Evolutionary conservation across 2,329 filamentous ascomycete genomes (phyloP).

Genomic region (Calcarisporium arbuscula): DNA sequence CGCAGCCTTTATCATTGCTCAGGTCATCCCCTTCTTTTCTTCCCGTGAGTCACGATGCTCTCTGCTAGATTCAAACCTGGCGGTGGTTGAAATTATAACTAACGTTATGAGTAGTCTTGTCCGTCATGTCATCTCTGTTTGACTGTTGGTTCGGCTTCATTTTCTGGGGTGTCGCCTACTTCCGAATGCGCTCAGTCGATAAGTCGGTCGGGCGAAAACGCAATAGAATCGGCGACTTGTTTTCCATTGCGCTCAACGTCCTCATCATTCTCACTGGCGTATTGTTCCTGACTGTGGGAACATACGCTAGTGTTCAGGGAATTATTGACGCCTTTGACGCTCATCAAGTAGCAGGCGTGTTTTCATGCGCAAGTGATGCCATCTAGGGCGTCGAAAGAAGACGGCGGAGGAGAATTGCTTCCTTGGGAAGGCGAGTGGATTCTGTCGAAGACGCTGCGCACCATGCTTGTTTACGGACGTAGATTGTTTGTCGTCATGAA

Average conservation of each 20-base stretch:
- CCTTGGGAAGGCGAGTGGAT: too few species aligned
- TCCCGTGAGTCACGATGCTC: slow-evolving; percentile 61
- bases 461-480: too few species aligned
- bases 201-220: slow-evolving; percentile 44
- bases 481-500: too few species aligned
- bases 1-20: slow-evolving; percentile 85
- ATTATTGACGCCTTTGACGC: slow-evolving; percentile 67
- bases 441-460: not conserved
- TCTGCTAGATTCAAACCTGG: too few species aligned
- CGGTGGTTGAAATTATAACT: too few species aligned
- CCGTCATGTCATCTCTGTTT: slow-evolving; percentile 80
- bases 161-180: slow-evolving; percentile 82
- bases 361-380: slow-evolving; percentile 66
- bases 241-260: slow-evolving; percentile 62
- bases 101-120: slow-evolving; percentile 40
- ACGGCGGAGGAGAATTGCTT: not conserved
- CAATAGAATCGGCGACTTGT: slow-evolving; percentile 41
- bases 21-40: slow-evolving; percentile 90
- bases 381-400: slow-evolving; percentile 30
- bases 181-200: slow-evolving; percentile 66
- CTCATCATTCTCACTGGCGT: slow-evolving; percentile 67
- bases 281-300: slow-evolving; percentile 77
- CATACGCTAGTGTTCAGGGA: slow-evolving; percentile 69
- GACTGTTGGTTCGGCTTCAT: slow-evolving; percentile 95
- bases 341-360: slow-evolving; percentile 62